Evolutionary conservation across 1,284 basidiomycete species (phyloP).

Genomic region (Lentinus polychrous): DNA sequence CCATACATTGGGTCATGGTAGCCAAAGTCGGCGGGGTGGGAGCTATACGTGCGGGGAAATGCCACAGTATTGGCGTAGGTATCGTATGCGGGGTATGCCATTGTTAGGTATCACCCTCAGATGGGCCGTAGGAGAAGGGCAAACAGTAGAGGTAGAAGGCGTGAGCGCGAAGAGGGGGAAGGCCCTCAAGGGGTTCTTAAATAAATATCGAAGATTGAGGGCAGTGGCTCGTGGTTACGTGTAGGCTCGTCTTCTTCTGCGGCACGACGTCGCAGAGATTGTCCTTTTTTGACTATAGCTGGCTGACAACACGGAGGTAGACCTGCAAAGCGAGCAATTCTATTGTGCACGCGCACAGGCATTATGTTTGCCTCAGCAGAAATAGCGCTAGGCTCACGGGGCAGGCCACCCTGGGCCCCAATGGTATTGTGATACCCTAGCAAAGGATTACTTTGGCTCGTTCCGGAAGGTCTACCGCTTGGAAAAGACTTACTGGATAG

Average conservation of each 20-base stretch:
- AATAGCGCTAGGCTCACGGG: no score
- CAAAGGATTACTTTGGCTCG: no score
- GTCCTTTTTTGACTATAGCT: no score
- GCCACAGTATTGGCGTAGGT: conserved; percentile 24
- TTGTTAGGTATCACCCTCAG: conserved; percentile 8
- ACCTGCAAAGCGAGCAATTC: no score
- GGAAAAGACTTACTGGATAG: no score
- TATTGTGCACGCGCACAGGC: no score
- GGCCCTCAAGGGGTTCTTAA: conserved; percentile 3
- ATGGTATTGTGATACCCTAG: no score
- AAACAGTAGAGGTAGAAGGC: conserved; percentile 1
- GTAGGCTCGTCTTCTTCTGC: not conserved
- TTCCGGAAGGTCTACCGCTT: no score
- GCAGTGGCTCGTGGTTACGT: not conserved
- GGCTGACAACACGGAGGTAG: no score
- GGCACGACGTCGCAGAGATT: no score
- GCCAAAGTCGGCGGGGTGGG: conserved; percentile 14
- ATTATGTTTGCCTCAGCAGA: no score
- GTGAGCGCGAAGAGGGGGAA: conserved; percentile 2
- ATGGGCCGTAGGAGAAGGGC: not conserved
- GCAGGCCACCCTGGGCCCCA: no score
- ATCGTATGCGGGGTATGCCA: conserved; percentile 32
- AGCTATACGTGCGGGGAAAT: conserved; percentile 20
- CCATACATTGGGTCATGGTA: conserved; percentile 21
- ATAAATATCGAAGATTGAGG: not conserved